Evolutionary conservation across 2,329 filamentous ascomycete genomes (phyloP), one percentile per base, ranked within the genome.

Genomic region (Penicillium sp.): DNA sequence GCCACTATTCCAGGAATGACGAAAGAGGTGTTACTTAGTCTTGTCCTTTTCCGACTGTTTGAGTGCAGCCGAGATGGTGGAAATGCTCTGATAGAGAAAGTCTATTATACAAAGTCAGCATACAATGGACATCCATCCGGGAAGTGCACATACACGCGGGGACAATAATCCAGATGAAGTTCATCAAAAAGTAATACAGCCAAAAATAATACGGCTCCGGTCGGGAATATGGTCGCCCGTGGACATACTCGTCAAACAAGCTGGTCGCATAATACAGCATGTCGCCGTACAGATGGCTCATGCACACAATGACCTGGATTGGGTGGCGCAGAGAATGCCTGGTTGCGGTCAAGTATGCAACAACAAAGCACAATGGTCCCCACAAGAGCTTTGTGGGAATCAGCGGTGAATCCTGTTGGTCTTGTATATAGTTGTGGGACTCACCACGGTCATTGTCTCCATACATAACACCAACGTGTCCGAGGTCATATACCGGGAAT

Each of bases 391-490:
- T 53, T 37, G 8, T 35, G 15, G 44, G 13, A 45, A 57, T 55
- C 44, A 55, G 41, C 42, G 50, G 31, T 50, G 42, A 48, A 46
- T 40, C 41, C 23, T 37, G 9, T 38, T 25, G 34, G 32, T 29
- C 37, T 27, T 46, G 40, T 34, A 32, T 52, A 53, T 25, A 31
- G 51, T 23, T 16, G 42, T 54, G 44, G 44, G 27, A 73, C 85
- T 66, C 75, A 92, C 88, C 40, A 86, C 86, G 1, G 91, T 96
- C 59, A 96, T 84, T 18, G 82, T 85, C 79, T 96, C 91, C 72
- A 96, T 87, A 71, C 89, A 92, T n/a, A 96, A 78, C 63, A 94
- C 91, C 65, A 96, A 91, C 1, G 87, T 82, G 68, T 94, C 89
- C 18, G 86, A 85, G 3, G 87, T 91, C 63, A 96, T 77, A 68